A percentile compares a stretch with the other conserved stretches of the same genome.
Evolutionary conservation across 176 grass and related monocot species (phyloP).

Genomic region (Avena insularis): DNA sequence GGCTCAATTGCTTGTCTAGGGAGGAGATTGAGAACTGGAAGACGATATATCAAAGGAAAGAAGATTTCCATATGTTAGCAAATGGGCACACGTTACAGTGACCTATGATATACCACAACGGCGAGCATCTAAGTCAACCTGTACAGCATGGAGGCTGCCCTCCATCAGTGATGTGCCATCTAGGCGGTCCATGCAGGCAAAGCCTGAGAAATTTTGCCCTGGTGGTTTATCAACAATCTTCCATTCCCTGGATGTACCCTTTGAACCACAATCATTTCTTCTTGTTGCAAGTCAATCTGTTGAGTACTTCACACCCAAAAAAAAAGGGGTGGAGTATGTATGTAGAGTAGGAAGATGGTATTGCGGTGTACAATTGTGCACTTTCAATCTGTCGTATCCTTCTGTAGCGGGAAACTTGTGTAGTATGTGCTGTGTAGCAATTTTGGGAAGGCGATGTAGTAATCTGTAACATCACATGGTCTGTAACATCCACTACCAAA

Average conservation of each 20-base stretch:
- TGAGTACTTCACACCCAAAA: background rate
- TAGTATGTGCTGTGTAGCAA: background rate
- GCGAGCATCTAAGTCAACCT: background rate
- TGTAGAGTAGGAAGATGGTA: background rate
- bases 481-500: background rate
- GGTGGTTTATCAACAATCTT: slow-evolving; percentile 6
- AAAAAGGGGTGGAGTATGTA: background rate
- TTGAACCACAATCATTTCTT: slow-evolving; percentile 6
- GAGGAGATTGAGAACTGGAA: slow-evolving; percentile 83
- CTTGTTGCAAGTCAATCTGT: background rate
- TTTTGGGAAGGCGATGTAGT: slow-evolving; percentile 10
- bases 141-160: background rate
- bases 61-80: slow-evolving; percentile 50
- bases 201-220: slow-evolving; percentile 7
- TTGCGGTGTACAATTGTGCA: background rate
- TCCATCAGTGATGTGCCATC: background rate
- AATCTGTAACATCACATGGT: slow-evolving; percentile 2
- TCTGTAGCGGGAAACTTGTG: slow-evolving; percentile 2
- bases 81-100: slow-evolving; percentile 52
- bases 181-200: background rate
- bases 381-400: background rate
- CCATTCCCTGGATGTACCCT: slow-evolving; percentile 11
- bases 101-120: slow-evolving; percentile 26
- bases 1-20: slow-evolving; percentile 50
- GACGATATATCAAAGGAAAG: slow-evolving; percentile 66